Base-by-base conservation (phyloP, 108 stramenopile genomes). In the Bacterosira constricta region DNA sequence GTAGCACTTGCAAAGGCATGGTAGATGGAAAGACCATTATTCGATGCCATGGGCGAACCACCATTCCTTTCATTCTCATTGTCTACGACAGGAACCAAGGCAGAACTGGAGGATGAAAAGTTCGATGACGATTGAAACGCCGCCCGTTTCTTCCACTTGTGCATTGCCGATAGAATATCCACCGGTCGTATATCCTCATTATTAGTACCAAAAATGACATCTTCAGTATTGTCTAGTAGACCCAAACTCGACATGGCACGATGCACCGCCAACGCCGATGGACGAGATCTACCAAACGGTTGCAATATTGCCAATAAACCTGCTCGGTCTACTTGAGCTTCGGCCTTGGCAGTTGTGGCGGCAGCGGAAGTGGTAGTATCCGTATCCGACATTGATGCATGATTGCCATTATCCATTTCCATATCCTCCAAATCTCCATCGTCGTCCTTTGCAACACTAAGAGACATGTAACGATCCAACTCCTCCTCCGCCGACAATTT, bases 71-170 rank as follows among this genome's bases (percentile, higher is more conserved):
- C 31, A 53, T 34, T 29, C 13, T 26, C 30, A 29, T 62, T 38
- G 35, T 42, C 56, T 18, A 11, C 38, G 2, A 58, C 51, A 4
- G 44, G 11, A 54, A 46, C 70, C 9, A 61, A 27, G 32, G 42
- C 47, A 34, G 36, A 10, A 20, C 35, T 27, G 29, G 63, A 6
- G 17, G 37, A 51, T 1, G 37, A 44, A 13, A 50, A 36, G n/a
- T n/a, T n/a, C 46, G 42, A 34, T 3, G 51, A 30, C 5, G 63
- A 20, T 39, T 58, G 32, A 27, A 66, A 79, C 30, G 36, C 45
- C 44, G 60, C 64, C 34, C 59, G 55, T 47, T 67, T 71, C 52
- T 67, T 71, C 78, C 78, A 79, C 55, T 67, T 67, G 12, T 66
- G 64, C 78, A 79, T 68, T 20, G 71, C 78, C 41, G 29, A 34